phyloP scores from a whole-genome alignment of 2,329 filamentous ascomycete genomes.

The Exophiala viscosa region DNA sequence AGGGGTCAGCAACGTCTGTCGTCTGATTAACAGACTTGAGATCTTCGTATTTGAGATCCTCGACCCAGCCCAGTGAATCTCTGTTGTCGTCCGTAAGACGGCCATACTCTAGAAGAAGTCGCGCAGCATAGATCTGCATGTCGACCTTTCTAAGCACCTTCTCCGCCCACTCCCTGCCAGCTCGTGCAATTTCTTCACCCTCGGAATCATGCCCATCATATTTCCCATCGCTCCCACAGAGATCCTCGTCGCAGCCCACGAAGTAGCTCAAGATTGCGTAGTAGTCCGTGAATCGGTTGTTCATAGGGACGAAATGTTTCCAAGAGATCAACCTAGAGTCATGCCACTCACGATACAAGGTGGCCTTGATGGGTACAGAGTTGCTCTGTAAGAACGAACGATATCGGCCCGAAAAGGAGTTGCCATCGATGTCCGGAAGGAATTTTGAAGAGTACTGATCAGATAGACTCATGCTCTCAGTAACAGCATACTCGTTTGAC shows the following conservation, averaged over 20 bases:
- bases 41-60: not conserved
- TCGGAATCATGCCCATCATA: slow-evolving; percentile 45
- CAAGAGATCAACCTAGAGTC: slow-evolving; percentile 69
- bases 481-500: slow-evolving; percentile 38
- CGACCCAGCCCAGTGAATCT: slow-evolving; percentile 1
- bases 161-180: slow-evolving; percentile 66
- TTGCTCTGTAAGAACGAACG: slow-evolving; percentile 66
- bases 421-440: slow-evolving; percentile 73
- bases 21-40: not conserved
- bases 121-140: slow-evolving; percentile 67
- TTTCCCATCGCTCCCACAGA: not conserved
- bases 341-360: slow-evolving; percentile 77
- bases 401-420: slow-evolving; percentile 66
- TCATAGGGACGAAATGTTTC: slow-evolving; percentile 79
- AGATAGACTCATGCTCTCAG: slow-evolving; percentile 30
- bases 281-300: slow-evolving; percentile 67
- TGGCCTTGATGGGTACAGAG: slow-evolving; percentile 71
- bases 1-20: not conserved
- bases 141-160: slow-evolving; percentile 66
- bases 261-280: slow-evolving; percentile 74
- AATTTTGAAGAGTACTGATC: slow-evolving; percentile 58
- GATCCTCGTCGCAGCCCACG: slow-evolving; percentile 33
- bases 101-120: slow-evolving; percentile 62
- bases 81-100: not conserved
- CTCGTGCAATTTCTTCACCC: slow-evolving; percentile 62